Evolutionary conservation across 306 rosid species (phyloP), one percentile per base, ranked within the genome.

Genomic region (Begonia peltatifolia): DNA sequence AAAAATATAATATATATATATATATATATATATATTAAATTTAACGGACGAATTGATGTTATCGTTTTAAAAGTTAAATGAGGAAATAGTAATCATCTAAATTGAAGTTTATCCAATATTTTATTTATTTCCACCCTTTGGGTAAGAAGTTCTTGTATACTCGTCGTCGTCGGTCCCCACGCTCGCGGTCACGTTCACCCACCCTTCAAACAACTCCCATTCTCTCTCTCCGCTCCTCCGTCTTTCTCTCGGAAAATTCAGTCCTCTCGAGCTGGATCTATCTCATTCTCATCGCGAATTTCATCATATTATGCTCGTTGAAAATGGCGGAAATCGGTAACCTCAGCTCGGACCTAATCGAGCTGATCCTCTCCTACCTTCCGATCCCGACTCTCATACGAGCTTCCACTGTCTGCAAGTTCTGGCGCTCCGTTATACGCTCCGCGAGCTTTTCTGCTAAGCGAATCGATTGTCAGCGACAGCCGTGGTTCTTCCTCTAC

Each of bases 401-500:
- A 10, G 74, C 75, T 35, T 66, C 94, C 41, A 60, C 86, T 2
- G 93, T 88, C 51, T 84, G 93, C 79, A 81, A 71, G 62, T 77
- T 23, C 60, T 88, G 96, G 94, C 62, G 56, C 65, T 67, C 80
- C 42, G 65, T 81, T 1, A 68, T 84, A 63, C 74, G 85, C 4
- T 77, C 87, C 5, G 15, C 71, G 0, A 18, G 67, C 14, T 87
- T 87, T 66, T 68, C 80, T 52, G 5, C 56, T 30, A 11, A 54
- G 16, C 5, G 63, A 36, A 13, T 15, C 44, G 20, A n/a, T 6
- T 12, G 38, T 54, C 42, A 17, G 15, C 59, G 52, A 56, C 30
- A 36, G 18, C 84, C 96, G 0, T 88, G 94, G 96, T 84, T 88
- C 55, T 81, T 84, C 70, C 94, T 88, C 58, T 70, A 75, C 22